These are phyloP conservation scores for Polyplosphaeria fusca DNA, from an alignment of 495 filamentous ascomycete species.

Conservation along the genomic window DNA sequence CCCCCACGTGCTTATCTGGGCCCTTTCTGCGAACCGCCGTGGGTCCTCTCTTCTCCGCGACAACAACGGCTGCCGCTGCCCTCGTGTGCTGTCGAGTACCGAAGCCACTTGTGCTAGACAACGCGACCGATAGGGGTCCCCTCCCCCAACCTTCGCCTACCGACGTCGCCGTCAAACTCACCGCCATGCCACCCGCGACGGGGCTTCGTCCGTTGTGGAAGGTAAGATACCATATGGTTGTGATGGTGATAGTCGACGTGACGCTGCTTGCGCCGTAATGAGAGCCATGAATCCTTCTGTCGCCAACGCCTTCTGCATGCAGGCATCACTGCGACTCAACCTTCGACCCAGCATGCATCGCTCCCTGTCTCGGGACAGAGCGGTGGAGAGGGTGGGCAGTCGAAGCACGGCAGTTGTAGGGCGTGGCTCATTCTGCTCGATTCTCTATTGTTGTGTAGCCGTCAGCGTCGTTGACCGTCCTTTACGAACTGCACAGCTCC, in stretches of 20 bases:
- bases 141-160: not conserved
- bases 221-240: not conserved
- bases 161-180: not conserved
- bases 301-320: too few relatives aligned
- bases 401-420: not conserved
- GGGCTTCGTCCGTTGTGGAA: not conserved
- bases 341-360: too few relatives aligned
- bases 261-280: too few relatives aligned
- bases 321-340: too few relatives aligned
- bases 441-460: not conserved
- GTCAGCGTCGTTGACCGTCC: not conserved
- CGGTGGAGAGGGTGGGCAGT: too few relatives aligned
- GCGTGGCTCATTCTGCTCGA: not conserved
- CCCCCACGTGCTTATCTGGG: slow-evolving; percentile 31
- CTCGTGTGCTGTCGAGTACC: slow-evolving; percentile 3
- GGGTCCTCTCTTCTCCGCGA: slow-evolving; percentile 12
- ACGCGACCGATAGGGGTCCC: slow-evolving; percentile 13
- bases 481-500: not conserved
- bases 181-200: not conserved
- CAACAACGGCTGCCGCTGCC: slow-evolving; percentile 5
- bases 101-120: not conserved
- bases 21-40: slow-evolving; percentile 9
- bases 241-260: not conserved
- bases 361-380: too few relatives aligned
- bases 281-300: too few relatives aligned